A percentile compares a stretch with the other conserved stretches of the same genome.
These are phyloP conservation scores for Zasmidium citrigriseum DNA, from an alignment of 2,329 filamentous ascomycete species.

Conservation along the genomic window DNA sequence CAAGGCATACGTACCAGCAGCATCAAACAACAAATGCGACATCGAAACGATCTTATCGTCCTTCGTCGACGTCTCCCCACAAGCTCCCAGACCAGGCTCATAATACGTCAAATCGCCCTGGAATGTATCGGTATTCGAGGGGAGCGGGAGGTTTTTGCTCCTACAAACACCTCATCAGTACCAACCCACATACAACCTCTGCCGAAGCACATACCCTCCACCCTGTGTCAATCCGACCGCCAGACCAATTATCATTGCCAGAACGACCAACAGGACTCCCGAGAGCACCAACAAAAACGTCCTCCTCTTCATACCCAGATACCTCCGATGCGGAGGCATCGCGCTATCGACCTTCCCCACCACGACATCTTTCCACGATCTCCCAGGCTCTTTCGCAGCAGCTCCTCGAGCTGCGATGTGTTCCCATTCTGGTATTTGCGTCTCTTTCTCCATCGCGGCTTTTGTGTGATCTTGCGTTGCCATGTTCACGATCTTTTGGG, in stretches of 20 bases:
- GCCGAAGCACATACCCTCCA: not conserved
- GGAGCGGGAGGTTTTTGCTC: slow-evolving; percentile 52
- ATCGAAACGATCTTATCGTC: slow-evolving; percentile 66
- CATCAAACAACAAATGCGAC: slow-evolving; percentile 66
- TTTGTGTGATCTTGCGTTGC: slow-evolving; percentile 2
- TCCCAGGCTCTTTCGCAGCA: not conserved
- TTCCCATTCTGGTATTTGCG: slow-evolving; percentile 25
- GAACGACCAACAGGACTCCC: slow-evolving; percentile 34
- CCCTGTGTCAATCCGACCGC: slow-evolving; percentile 38
- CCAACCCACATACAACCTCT: not conserved
- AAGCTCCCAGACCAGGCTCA: slow-evolving; percentile 66
- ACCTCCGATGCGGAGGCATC: slow-evolving; percentile 41
- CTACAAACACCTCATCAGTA: slow-evolving; percentile 18
- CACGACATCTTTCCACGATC: not conserved
- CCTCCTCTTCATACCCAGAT: slow-evolving; percentile 41
- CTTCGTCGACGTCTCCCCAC: slow-evolving; percentile 59
- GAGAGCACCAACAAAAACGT: slow-evolving; percentile 40
- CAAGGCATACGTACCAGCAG: slow-evolving; percentile 60
- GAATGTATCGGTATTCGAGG: slow-evolving; percentile 54
- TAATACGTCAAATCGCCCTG: slow-evolving; percentile 72
- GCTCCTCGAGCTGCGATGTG: slow-evolving; percentile 18
- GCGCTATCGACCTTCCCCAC: slow-evolving; percentile 34
- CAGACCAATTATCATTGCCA: slow-evolving; percentile 45
- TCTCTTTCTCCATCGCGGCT: slow-evolving; percentile 12
- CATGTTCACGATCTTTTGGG: not conserved